Conservation (phyloP, 75 land plant species). For the Pinus taeda region DNA sequence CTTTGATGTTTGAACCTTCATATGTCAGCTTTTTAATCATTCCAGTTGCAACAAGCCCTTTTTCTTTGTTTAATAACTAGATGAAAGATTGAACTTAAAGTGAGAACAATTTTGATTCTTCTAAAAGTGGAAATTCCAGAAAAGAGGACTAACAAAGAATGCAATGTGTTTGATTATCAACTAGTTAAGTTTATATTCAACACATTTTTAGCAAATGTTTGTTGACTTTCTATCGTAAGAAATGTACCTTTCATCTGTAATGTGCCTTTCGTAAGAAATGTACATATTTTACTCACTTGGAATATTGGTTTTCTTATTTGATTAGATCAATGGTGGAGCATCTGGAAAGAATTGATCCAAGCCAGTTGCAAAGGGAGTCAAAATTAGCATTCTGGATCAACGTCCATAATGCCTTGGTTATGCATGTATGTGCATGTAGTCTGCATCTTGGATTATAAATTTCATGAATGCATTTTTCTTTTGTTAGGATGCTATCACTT, state of each 20-base stretch:
- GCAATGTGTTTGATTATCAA: neutral
- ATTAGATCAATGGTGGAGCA: constrained; percentile 76
- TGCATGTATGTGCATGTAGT: constrained; percentile 68
- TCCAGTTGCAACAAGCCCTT: neutral
- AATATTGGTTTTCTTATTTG: neutral
- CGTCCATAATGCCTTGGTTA: constrained; percentile 82
- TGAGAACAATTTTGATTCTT: neutral
- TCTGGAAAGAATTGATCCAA: constrained; percentile 72
- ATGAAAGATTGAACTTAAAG: neutral
- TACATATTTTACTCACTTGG: neutral
- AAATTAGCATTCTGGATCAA: constrained; percentile 97
- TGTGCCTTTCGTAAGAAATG: too few relatives aligned
- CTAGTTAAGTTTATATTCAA: too few relatives aligned
- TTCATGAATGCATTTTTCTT: neutral
- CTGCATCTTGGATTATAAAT: neutral
- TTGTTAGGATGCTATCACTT: neutral
- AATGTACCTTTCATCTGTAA: too few relatives aligned
- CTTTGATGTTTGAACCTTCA: constrained; percentile 3
- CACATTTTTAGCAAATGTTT: too few relatives aligned
- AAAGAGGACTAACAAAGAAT: neutral
- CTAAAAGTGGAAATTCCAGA: neutral
- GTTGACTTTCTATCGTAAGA: too few relatives aligned
- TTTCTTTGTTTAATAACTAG: neutral
- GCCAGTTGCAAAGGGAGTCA: constrained; percentile 56
- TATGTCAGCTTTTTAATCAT: neutral